Evolutionary conservation across 345 rosid genomes (phyloP).

Genomic region (Chamaenerion angustifolium): DNA sequence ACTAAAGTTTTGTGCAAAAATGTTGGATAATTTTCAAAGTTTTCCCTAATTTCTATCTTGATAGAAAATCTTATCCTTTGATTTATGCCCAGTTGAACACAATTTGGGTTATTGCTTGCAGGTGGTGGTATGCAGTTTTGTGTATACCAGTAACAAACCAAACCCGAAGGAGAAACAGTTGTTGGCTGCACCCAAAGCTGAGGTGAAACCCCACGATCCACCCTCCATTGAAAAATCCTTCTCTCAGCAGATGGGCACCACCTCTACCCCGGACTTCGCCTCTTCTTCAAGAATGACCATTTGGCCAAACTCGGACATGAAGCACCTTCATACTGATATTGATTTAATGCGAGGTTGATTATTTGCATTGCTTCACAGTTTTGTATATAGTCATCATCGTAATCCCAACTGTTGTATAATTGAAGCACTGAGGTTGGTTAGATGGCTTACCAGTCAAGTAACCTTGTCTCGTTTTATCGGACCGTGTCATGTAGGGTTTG

Average conservation of each 20-base stretch:
- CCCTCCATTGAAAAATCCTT: slow-evolving; percentile 19
- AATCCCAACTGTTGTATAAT: not conserved
- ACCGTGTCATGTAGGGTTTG: slow-evolving; percentile 6
- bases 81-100: too few species aligned
- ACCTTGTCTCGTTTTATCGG: too few species aligned
- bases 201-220: slow-evolving; percentile 19
- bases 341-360: slow-evolving; percentile 80
- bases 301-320: slow-evolving; percentile 65
- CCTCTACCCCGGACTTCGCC: slow-evolving; percentile 30
- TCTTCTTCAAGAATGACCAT: slow-evolving; percentile 26
- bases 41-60: too few species aligned
- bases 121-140: slow-evolving; percentile 91
- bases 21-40: too few species aligned
- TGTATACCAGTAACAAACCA: slow-evolving; percentile 28
- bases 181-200: slow-evolving; percentile 23
- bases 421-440: slow-evolving; percentile 8
- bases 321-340: slow-evolving; percentile 67
- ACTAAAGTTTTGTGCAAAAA: too few species aligned
- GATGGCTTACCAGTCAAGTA: too few species aligned
- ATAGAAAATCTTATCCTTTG: too few species aligned
- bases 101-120: slow-evolving; percentile 11
- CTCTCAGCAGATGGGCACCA: slow-evolving; percentile 12
- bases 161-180: slow-evolving; percentile 40
- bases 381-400: slow-evolving; percentile 45
- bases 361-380: slow-evolving; percentile 12